A percentile compares a stretch with the other conserved stretches of the same genome.
These are phyloP conservation scores for Sugiyamaella pinicola DNA, from an alignment of 1,139 yeast species.

Conservation along the genomic window DNA sequence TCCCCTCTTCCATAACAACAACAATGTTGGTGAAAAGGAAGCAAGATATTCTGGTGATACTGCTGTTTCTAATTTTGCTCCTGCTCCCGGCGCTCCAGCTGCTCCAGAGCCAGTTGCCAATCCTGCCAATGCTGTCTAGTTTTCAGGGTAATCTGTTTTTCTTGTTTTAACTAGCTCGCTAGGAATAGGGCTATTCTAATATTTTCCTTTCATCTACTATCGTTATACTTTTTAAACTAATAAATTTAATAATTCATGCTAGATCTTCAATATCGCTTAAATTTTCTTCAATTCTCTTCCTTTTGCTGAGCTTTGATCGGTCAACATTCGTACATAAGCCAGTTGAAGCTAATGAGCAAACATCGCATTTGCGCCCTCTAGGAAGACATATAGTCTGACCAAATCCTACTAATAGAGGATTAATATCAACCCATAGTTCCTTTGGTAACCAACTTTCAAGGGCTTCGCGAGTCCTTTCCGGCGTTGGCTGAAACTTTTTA, in stretches of 20 bases:
- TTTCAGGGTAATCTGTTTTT: background rate
- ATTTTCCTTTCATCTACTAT: background rate
- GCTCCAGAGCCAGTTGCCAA: conserved; percentile 22
- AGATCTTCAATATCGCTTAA: conserved; percentile 19
- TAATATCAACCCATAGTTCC: conserved; percentile 78
- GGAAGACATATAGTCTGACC: conserved; percentile 90
- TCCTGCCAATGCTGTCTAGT: conserved; percentile 22
- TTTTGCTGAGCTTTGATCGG: conserved; percentile 21
- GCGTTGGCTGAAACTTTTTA: conserved; percentile 47
- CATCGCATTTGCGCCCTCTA: conserved; percentile 67
- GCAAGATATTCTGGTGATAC: conserved; percentile 30
- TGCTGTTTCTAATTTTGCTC: conserved; percentile 22
- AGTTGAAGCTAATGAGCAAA: conserved; percentile 60
- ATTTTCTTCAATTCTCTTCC: background rate
- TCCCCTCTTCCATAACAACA: conserved; percentile 30
- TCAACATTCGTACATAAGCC: conserved; percentile 49
- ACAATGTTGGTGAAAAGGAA: conserved; percentile 26
- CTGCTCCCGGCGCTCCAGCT: conserved; percentile 22
- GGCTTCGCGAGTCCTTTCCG: conserved; percentile 72
- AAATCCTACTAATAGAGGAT: conserved; percentile 87
- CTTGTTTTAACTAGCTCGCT: conserved; percentile 3
- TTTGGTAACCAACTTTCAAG: conserved; percentile 75
- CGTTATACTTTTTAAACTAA: background rate
- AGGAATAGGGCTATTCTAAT: conserved; percentile 3
- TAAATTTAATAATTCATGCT: background rate